Conservation (phyloP, 768 basidiomycete genomes). For the Kwoniella europaea region DNA sequence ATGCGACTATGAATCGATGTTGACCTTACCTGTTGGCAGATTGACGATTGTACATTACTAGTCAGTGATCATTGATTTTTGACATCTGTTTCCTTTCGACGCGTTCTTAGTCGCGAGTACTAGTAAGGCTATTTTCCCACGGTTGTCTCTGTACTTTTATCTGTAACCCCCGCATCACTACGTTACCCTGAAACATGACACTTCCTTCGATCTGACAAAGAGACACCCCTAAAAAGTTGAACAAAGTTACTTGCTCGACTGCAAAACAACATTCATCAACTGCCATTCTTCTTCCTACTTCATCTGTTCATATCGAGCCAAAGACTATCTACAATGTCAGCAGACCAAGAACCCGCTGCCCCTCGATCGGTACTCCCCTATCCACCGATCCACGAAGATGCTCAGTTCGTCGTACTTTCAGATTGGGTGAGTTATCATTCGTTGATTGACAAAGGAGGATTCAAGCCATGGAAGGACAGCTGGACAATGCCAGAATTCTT, state of each 20-base stretch:
- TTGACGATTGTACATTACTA: neutral
- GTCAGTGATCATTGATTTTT: neutral
- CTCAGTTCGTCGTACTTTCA: constrained; percentile 82
- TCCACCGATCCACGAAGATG: constrained; percentile 77
- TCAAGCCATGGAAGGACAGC: no score
- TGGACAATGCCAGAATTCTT: no score
- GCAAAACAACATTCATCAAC: neutral
- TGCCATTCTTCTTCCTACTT: neutral
- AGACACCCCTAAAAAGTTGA: constrained; percentile 3
- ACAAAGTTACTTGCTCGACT: neutral
- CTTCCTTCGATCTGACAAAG: neutral
- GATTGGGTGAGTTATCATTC: constrained; percentile 73
- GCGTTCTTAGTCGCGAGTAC: neutral
- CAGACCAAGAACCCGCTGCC: constrained; percentile 8
- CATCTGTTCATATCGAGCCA: neutral
- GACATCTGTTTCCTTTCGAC: neutral
- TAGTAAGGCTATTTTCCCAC: neutral
- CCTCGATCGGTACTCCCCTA: constrained; percentile 65
- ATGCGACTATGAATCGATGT: no score
- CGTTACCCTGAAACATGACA: constrained; percentile 8
- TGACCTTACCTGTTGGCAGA: no score
- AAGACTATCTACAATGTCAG: constrained; percentile 42
- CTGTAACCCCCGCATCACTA: neutral
- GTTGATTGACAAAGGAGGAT: neutral
- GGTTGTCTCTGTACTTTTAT: neutral